Base-by-base conservation (phyloP, 1,139 yeast genomes). In the Zygosaccharomyces pseudobailii region DNA sequence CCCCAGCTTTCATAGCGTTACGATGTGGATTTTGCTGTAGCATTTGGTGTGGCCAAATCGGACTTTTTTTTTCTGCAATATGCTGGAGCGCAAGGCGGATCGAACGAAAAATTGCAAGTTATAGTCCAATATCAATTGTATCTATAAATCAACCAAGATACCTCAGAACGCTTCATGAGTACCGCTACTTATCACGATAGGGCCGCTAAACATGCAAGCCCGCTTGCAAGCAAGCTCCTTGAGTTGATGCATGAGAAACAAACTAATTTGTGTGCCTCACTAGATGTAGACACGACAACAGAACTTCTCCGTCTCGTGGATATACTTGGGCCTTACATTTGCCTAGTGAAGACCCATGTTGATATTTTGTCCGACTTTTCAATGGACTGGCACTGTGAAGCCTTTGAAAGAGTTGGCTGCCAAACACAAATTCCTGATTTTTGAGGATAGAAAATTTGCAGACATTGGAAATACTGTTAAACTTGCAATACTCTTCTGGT, bases 401-500 rank as follows among this genome's bases (percentile, higher is more conserved):
- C 97, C 97, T 3, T 71, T 94, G 54, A 68, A 84, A 52, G 79
- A 67, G 48, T 72, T 90, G 30, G 79, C 96, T 6, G 70, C 76
- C 56, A 86, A 87, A 63, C 92, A 89, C 70, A 78, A 84, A 53
- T 90, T 90, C 59, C 70, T 92, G 75, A 84, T 90, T 55, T 90
- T 90, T 63, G 98, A 90, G 70, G 98, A 90, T 70, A 79, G 99
- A 56, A 94, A 94, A 71, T 94, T 94, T 69, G 98, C 98, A 25
- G 99, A 94, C 68, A 94, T 94, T 60, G 99, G 99, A n/a, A 88
- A 89, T 62, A 94, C 98, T 1, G 98, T 92, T 44, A 90, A 90
- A 70, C n/a, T 78, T 87, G 36, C 99, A 94, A 69, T 94, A 92
- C 69, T 73, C 84, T 36, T 87, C 95, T 37, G 99, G 99, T 40